Evolutionary conservation across 2,329 filamentous ascomycete genomes (phyloP), one percentile per base, ranked within the genome.

Genomic region (Colletotrichum falcatum): DNA sequence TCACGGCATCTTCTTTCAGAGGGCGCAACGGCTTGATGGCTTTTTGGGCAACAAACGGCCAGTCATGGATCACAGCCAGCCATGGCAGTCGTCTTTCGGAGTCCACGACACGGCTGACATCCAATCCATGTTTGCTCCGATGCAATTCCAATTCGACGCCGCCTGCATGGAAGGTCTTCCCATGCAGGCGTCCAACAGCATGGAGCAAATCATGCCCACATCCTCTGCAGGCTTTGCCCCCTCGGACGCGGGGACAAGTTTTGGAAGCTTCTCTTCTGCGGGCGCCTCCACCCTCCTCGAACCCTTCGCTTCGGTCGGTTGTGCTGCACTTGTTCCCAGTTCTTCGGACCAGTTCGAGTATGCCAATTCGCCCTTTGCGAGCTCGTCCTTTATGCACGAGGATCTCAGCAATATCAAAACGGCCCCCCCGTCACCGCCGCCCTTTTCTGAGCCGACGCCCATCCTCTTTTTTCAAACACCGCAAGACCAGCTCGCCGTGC

Each of bases 211-310:
- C 60, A 56, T 65, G 37, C 28, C 64, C 23, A 54, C 55, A 5
- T 44, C 71, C n/a, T 71, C 68, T 58, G 44, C 60, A 0, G 51
- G 48, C n/a, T 72, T 70, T 49, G 33, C 66, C 8, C 39, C 39
- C 20, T 65, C 69, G 26, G 66, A 69, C 11, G 54, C 51, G 12
- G 55, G 62, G 16, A 65, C 58, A 18, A 64, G 56, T 20, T 72
- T 66, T 30, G 72, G 65, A 16, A 73, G 72, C 51, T 72, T 73
- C 46, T 72, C 72, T 39, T 72, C 66, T 23, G 62, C 42, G 11
- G 49, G 70, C n/a, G 56, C 42, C 9, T n/a, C 66, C 49, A 65
- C 28, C 42, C 54, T 69, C 23, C 56, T 70, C 26, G 62, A 58
- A 44, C 54, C 70, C 4, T 72, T 73, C 63, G 44, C 59, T 23